Base-by-base conservation (phyloP, 2,329 filamentous ascomycete genomes). In the Huntiella savannae region DNA sequence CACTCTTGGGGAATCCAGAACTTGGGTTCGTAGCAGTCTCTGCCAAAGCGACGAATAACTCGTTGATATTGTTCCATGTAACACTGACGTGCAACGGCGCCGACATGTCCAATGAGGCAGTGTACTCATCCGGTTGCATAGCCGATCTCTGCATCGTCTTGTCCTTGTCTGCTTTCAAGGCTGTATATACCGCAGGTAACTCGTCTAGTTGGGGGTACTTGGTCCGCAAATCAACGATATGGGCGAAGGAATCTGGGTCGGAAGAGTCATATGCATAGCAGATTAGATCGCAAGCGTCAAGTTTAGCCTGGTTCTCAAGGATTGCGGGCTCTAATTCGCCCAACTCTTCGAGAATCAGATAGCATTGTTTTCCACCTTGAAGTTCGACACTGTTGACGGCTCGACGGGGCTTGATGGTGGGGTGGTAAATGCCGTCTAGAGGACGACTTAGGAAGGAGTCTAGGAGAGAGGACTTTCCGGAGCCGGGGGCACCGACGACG, bases 181-280 rank as follows among this genome's bases (percentile, higher is more conserved):
- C 91, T 1, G 85, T 84, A 59, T 93, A 98, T 5, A 98, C 79
- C 6, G 84, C 80, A 0, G 91, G 91, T 22, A 98, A 66, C n/a
- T 84, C 78, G 58, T 93, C 82, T 2, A 98, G 71, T 47, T 91
- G 80, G 0, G 85, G 77, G 54, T 88, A 82, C 55, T 79, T 82
- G 47, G 75, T 71, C 38, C 87, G 78, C 42, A 95, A 68, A 13
- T 82, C 73, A 34, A 88, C 82, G 45, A 98, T 85, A 57, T 96
- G 87, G 1, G 82, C 77, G 60, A 98, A 98, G 3, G 85, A 94
- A 60, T 96, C 87, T 0, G 91, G 88, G 51, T 98, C 87, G 1
- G 86, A 92, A 2, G 88, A 96, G 64, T 98, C 91, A 63, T 96
- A 98, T 1, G 85, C 79, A 62, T 93, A 96, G 62, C 88, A 93